Percentiles rank a stretch among this genome's conserved stretches.
Conservation (phyloP, 192 early-diverging fungal species). For the Chytriomyces confervae region DNA sequence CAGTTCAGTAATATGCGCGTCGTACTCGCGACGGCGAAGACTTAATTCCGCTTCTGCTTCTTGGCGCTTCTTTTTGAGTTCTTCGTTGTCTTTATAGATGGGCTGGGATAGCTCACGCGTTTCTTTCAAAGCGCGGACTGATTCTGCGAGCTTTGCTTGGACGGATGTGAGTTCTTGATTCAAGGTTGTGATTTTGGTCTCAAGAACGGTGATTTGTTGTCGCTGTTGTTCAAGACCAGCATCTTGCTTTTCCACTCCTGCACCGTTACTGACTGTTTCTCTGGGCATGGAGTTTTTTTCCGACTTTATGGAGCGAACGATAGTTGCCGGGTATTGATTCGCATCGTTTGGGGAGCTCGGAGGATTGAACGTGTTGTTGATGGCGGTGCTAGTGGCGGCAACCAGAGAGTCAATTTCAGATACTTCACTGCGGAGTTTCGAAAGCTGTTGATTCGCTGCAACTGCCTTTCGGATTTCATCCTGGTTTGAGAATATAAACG, state of each 20-base stretch:
- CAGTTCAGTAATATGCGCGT: conserved; percentile 10
- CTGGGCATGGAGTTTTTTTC: too few relatives aligned
- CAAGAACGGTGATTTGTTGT: conserved; percentile 27
- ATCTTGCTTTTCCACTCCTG: not conserved
- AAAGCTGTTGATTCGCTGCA: not conserved
- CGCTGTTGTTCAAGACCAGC: conserved; percentile 14
- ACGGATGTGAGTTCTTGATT: conserved; percentile 21
- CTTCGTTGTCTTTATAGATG: conserved; percentile 25
- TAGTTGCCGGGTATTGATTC: not conserved
- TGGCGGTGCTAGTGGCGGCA: not conserved
- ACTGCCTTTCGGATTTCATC: conserved; percentile 19
- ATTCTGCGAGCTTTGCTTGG: conserved; percentile 19
- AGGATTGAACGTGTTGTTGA: not conserved
- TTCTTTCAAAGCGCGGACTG: conserved; percentile 26
- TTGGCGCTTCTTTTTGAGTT: conserved; percentile 25
- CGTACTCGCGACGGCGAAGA: conserved; percentile 5
- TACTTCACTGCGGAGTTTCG: conserved; percentile 11
- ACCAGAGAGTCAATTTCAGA: conserved; percentile 2
- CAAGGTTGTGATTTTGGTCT: conserved; percentile 15
- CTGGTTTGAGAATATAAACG: not conserved
- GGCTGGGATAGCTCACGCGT: conserved; percentile 23
- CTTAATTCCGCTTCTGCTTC: conserved; percentile 24
- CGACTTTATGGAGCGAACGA: not conserved
- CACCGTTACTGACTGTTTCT: not conserved
- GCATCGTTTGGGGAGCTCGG: not conserved